These are phyloP conservation scores for Rhexocercosporidium sp. DNA, from an alignment of 2,329 filamentous ascomycete genomes.

Conservation along the genomic window DNA sequence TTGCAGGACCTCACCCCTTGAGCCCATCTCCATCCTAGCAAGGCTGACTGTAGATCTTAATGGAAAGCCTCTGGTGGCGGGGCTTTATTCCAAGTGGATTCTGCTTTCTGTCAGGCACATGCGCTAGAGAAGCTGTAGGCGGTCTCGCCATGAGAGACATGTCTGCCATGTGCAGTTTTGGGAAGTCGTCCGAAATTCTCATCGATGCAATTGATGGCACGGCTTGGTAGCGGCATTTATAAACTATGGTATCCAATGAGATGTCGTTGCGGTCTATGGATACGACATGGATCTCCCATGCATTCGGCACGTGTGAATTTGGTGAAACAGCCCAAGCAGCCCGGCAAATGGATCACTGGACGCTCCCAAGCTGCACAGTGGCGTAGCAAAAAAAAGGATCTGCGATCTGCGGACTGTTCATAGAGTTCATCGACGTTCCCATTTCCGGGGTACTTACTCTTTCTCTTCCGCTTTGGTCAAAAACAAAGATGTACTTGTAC, in stretches of 20 bases:
- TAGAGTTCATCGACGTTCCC: constrained; percentile 7
- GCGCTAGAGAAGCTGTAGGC: background rate
- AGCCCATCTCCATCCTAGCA: background rate
- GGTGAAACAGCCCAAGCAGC: constrained; percentile 5
- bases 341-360: constrained; percentile 1
- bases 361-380: background rate
- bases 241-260: background rate
- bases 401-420: constrained; percentile 15
- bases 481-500: background rate
- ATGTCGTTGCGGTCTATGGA: background rate
- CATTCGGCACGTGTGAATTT: constrained; percentile 4
- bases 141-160: background rate
- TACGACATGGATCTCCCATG: background rate
- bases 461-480: background rate
- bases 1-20: background rate
- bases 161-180: constrained; percentile 1
- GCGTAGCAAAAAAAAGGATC: constrained; percentile 1
- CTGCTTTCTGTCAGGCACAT: constrained; percentile 3
- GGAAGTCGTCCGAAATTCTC: background rate
- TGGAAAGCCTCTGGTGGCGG: background rate
- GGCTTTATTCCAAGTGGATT: constrained; percentile 1
- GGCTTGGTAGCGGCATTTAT: background rate
- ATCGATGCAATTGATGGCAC: constrained; percentile 1
- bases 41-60: constrained; percentile 7
- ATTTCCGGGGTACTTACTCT: constrained; percentile 1